phyloP scores from a whole-genome alignment of 2,329 filamentous ascomycete species.

The Fusarium sp. region DNA sequence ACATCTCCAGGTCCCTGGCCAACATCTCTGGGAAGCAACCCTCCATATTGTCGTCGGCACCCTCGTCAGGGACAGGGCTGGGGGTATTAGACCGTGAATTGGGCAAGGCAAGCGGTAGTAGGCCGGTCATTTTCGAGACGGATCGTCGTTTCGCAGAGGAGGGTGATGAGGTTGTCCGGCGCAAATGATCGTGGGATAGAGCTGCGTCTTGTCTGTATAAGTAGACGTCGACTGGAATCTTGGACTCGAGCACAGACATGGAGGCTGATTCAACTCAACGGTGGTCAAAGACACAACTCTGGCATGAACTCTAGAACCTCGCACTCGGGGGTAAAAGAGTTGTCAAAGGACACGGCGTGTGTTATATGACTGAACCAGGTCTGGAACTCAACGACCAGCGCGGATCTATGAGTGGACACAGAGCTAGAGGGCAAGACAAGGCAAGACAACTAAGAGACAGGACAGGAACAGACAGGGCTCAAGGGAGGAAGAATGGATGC shows the following conservation, averaged over 20 bases:
- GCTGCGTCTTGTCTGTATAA: slow-evolving; percentile 40
- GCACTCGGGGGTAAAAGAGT: background rate
- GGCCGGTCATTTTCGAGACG: slow-evolving; percentile 54
- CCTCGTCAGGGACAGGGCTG: slow-evolving; percentile 36
- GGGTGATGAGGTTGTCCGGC: slow-evolving; percentile 29
- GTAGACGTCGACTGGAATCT: slow-evolving; percentile 41
- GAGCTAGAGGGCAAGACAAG: slow-evolving; percentile 26
- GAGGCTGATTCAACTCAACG: slow-evolving; percentile 14
- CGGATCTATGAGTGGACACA: slow-evolving; percentile 25
- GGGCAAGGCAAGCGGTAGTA: slow-evolving; percentile 53
- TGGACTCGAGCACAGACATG: slow-evolving; percentile 31
- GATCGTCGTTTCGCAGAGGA: slow-evolving; percentile 47
- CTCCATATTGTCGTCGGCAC: slow-evolving; percentile 45
- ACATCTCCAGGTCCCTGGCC: slow-evolving; percentile 65
- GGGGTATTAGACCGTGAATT: slow-evolving; percentile 41
- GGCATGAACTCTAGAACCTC: slow-evolving; percentile 18
- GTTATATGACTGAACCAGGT: slow-evolving; percentile 35
- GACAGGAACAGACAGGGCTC: slow-evolving; percentile 2
- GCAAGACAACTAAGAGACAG: background rate
- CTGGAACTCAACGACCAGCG: slow-evolving; percentile 35
- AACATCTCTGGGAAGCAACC: slow-evolving; percentile 68
- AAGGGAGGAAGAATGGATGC: slow-evolving; percentile 36
- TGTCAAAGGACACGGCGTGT: slow-evolving; percentile 20
- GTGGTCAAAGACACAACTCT: slow-evolving; percentile 27
- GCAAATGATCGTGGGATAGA: slow-evolving; percentile 6